Percentiles rank a stretch among this genome's conserved stretches.
Conservation (phyloP, 352 stramenopile species). For the Globisporangium lucens region DNA sequence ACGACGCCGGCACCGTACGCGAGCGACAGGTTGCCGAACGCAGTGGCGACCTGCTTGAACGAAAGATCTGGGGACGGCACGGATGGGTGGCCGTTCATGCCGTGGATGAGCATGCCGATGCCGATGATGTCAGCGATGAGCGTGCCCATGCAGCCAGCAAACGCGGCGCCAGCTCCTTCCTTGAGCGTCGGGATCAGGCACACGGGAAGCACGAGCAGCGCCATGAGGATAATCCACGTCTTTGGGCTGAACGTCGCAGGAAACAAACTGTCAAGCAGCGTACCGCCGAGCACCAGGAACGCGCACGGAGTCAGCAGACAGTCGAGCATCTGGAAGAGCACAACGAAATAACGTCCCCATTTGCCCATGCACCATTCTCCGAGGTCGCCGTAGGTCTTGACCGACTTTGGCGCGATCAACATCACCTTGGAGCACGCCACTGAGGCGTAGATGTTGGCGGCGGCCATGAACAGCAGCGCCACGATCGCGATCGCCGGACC, state of each 20-base stretch:
- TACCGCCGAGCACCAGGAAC: constrained; percentile 27
- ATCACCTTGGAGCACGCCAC: constrained; percentile 26
- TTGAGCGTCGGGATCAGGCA: constrained; percentile 29
- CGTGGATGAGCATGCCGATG: constrained; percentile 19
- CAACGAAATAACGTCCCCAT: constrained; percentile 21
- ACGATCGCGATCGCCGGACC: constrained; percentile 19
- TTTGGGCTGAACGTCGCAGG: constrained; percentile 14
- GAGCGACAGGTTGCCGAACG: constrained; percentile 29
- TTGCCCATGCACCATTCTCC: constrained; percentile 30
- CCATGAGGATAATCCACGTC: constrained; percentile 32
- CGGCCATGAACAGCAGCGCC: constrained; percentile 28
- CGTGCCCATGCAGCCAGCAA: constrained; percentile 25
- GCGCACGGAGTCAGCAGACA: constrained; percentile 20
- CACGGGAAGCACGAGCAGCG: constrained; percentile 20
- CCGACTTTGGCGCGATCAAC: constrained; percentile 18
- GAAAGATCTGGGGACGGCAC: constrained; percentile 17
- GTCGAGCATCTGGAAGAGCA: constrained; percentile 16
- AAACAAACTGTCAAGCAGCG: constrained; percentile 20
- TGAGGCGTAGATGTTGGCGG: constrained; percentile 27
- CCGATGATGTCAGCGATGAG: constrained; percentile 28
- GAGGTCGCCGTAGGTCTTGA: constrained; percentile 31
- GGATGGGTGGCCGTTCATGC: constrained; percentile 21
- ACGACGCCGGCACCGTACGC: constrained; percentile 29
- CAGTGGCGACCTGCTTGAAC: constrained; percentile 22
- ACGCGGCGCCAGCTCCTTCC: constrained; percentile 25